phyloP scores from a whole-genome alignment of 2,329 filamentous ascomycete species.

The Colletotrichum sp. region DNA sequence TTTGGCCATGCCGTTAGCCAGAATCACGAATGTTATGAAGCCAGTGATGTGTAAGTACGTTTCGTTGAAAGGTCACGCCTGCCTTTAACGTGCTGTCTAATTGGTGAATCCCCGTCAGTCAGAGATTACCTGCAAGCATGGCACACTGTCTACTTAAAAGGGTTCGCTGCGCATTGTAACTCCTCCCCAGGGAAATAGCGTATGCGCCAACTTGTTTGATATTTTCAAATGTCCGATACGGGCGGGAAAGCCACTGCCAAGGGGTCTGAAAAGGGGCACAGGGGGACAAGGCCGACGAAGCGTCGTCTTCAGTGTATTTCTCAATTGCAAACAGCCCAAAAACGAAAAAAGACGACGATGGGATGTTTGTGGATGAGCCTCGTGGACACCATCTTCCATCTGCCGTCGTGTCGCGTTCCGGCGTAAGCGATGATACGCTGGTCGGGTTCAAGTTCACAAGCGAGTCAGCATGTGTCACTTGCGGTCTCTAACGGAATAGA shows the following conservation, averaged over 20 bases:
- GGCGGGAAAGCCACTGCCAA: not conserved
- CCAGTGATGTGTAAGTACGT: not conserved
- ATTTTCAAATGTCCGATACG: not conserved
- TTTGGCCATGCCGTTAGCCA: not conserved
- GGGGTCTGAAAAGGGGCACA: not conserved
- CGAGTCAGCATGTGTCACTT: no score
- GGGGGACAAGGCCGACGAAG: accelerated
- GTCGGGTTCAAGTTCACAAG: no score
- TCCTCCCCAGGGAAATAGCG: accelerated
- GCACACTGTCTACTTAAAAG: not conserved
- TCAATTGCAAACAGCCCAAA: not conserved
- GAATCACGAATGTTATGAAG: not conserved
- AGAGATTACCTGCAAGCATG: not conserved
- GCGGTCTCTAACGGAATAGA: not conserved
- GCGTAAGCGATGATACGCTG: no score
- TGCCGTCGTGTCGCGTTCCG: no score
- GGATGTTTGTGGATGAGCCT: not conserved
- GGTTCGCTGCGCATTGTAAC: accelerated
- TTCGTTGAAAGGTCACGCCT: not conserved
- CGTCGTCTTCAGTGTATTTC: not conserved
- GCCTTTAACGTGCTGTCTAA: accelerated
- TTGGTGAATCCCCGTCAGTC: accelerated
- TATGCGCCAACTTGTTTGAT: accelerated
- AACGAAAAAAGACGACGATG: not conserved
- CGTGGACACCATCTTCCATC: accelerated